Evolutionary conservation across 805 yeast species (phyloP), one percentile per base, ranked within the genome.

Genomic region (Myxozyma melibiosi): DNA sequence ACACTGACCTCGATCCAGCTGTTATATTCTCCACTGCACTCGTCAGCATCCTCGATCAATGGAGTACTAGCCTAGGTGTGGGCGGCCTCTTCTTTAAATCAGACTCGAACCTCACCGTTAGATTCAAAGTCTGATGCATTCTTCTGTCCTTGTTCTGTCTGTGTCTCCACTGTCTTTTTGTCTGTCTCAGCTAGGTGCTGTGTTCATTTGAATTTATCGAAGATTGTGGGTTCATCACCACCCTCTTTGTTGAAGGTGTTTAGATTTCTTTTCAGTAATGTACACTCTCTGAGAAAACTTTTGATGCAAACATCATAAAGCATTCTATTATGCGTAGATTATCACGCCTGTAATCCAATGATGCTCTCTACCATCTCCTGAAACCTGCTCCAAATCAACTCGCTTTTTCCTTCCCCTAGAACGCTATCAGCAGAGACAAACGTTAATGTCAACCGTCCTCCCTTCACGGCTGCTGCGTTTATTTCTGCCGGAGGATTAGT

Each of bases 11-110:
- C 18, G 33, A 37, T 14, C 31, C 9, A 18, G n/a, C 37, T 22
- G 64, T 84, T 71, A 87, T 85, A 0, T 68, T 84, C 22, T 71
- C 83, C 16, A 77, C 84, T 5, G 87, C 86, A 2, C 70, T 84
- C 59, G 79, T 82, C 57, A 81, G 86, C 42, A 80, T 74, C 66
- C 78, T 84, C 53, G 88, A 84, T 66, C 86, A 82, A 55, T 84
- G 88, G 88, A 84, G 82, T 65, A 83, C 87, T 20, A 72, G 74
- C 57, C 70, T 79, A 35, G 80, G 79, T 24, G 80, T 82, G 37
- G 88, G 88, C n/a, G 88, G 88, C 35, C 81, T 84, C 4, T 47
- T 37, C 24, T 22, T 30, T 7, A 58, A 57, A 40, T 49, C 62
- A 6, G 57, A 57, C 30, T 47, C 40, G 35, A 27, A 47, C 7